These are phyloP conservation scores for Rhodocollybia butyracea DNA, from an alignment of 768 basidiomycete species.

Conservation along the genomic window DNA sequence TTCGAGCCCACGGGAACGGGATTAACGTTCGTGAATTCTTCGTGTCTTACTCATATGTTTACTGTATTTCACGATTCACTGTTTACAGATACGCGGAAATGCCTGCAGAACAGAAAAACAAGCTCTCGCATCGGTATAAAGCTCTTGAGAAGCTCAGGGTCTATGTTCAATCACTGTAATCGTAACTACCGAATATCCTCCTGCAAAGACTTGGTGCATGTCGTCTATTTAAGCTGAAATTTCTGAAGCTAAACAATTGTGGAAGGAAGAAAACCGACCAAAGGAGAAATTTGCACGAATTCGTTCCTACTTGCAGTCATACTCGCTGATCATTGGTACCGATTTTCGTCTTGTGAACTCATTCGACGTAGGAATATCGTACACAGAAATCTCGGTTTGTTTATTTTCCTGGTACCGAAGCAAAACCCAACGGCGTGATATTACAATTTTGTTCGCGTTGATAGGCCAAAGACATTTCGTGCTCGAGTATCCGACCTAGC, in stretches of 20 bases:
- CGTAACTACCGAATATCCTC: neutral
- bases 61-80: neutral
- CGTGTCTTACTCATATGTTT: neutral
- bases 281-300: neutral
- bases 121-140: conserved; percentile 43
- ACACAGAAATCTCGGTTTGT: too few relatives aligned
- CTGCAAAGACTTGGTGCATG: too few relatives aligned
- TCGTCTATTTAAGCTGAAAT: neutral
- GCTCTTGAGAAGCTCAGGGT: conserved; percentile 41
- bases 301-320: neutral
- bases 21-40: conserved; percentile 57
- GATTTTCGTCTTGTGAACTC: too few relatives aligned
- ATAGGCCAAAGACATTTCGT: neutral
- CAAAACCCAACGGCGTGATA: too few relatives aligned
- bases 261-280: neutral
- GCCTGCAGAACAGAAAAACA: conserved; percentile 41
- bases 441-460: too few relatives aligned
- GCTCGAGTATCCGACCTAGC: neutral
- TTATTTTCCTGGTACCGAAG: too few relatives aligned
- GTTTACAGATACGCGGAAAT: conserved; percentile 45
- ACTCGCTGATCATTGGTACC: too few relatives aligned
- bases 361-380: too few relatives aligned
- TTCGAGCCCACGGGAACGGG: conserved; percentile 78
- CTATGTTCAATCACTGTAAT: conserved; percentile 16
- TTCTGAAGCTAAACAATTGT: neutral